Conservation (phyloP, 352 stramenopile genomes). For the Phytophthora crassamura region DNA sequence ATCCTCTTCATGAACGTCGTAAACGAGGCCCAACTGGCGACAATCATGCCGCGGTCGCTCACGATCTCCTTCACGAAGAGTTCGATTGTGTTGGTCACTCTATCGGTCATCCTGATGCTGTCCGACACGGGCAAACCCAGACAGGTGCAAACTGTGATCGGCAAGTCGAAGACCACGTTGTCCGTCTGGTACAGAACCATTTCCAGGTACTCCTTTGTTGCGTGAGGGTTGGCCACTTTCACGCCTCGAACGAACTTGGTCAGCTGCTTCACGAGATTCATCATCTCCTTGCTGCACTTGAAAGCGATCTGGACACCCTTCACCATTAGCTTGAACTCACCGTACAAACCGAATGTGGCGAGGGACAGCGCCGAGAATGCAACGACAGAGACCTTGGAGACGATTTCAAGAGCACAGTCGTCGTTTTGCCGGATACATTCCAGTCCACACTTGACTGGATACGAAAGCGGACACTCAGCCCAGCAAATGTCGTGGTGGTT, state of each 20-base stretch:
- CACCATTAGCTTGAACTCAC: constrained; percentile 30
- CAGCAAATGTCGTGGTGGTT: constrained; percentile 36
- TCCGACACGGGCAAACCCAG: constrained; percentile 33
- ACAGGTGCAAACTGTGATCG: constrained; percentile 42
- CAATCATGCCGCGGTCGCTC: constrained; percentile 26
- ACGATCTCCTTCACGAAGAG: constrained; percentile 40
- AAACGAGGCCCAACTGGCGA: constrained; percentile 25
- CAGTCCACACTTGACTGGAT: constrained; percentile 43
- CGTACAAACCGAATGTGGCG: constrained; percentile 29
- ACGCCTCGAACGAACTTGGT: constrained; percentile 30
- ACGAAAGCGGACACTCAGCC: constrained; percentile 42
- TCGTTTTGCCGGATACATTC: constrained; percentile 48
- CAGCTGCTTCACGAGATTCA: constrained; percentile 35
- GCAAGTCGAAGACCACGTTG: constrained; percentile 48
- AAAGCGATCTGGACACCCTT: constrained; percentile 13
- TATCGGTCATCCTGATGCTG: constrained; percentile 20
- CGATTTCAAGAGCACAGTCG: constrained; percentile 38
- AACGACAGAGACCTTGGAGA: constrained; percentile 32
- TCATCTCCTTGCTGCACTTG: constrained; percentile 39
- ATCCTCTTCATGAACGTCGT: constrained; percentile 33
- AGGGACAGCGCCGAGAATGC: constrained; percentile 19
- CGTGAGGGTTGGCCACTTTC: constrained; percentile 27
- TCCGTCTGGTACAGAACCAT: constrained; percentile 45
- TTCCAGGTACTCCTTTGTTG: constrained; percentile 38
- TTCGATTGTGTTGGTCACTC: constrained; percentile 41